Base-by-base conservation (phyloP, 225 moss, liverwort and hornwort species). In the Marchantia paleacea region DNA sequence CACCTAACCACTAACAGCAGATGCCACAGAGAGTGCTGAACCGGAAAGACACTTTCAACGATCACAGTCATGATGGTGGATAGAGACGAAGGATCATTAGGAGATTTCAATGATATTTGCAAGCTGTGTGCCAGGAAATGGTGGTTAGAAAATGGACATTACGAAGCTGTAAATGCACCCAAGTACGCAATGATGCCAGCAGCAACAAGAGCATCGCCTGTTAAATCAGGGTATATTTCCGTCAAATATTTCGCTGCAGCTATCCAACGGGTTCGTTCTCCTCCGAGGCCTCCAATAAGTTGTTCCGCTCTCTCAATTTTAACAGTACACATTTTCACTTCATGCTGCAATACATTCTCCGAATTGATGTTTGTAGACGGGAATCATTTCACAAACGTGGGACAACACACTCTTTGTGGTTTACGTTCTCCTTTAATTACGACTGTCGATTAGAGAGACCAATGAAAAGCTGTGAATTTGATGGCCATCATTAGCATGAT, bases 241-340 rank as follows among this genome's bases (percentile, higher is more conserved):
- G 85, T 85, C 76, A 97, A 76, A 15, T 93, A 93, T 81, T 97
- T 92, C 13, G 91, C 93, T 7, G 92, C 87, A 48, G 90, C 70
- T 83, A 93, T 90, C 97, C 94, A 94, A 20, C 97, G 78, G 14
- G 85, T 78, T 55, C 92, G 76, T 70, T 97, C 97, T 19, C 94
- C 94, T 85, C 93, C 93, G 62, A 97, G 91, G 8, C 97, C 97
- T 31, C 94, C 97, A 10, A 97, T 93, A 75, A 97, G 85, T 75
- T 93, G 90, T 47, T 97, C 90, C 0, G 97, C 97, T 31, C 94
- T 87, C 78, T 94, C 97, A 73, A 94, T 94, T 78, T 97, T 97
- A 11, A 97, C 30, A 1, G 93, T 97, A 62, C 97, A 97, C 92
- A 94, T 89, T 90, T 97, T 94, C 58, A 97, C 94, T 84, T 97